Base-by-base conservation (phyloP, 495 filamentous ascomycete genomes). In the Lasiosphaeriaceae sp. region DNA sequence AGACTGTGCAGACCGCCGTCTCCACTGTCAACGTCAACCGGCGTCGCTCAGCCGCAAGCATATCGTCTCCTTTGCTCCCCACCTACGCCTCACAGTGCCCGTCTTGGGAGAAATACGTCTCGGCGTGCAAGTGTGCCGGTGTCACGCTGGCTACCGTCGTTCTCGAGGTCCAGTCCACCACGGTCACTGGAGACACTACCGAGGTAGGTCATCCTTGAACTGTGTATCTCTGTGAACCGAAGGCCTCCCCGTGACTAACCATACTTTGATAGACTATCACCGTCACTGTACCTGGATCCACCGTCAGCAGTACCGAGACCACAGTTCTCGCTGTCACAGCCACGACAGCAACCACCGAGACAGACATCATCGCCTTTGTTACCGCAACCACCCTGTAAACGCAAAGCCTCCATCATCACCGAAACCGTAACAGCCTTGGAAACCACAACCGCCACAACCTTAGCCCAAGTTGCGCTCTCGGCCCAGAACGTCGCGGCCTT, bases 41-140 rank as follows among this genome's bases (percentile, higher is more conserved):
- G 47, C 47, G 47, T 23, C 23, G 47, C 31, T 23, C n/a, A 4
- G 24, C 24, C 2, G 47, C 26, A 8, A 50, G 23, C 14, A 16
- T n/a, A 20, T 48, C 24, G 5, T 23, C 23, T 1, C 23, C 26
- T n/a, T n/a, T 49, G n/a, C n/a, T n/a, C 21, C 54, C 54, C 19
- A 37, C 17, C 23, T 49, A 39, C 17, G 22, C 44, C 14, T 47
- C 47, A 23, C 24, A 48, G 17, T 56, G 54, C 29, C 54, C 54
- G 45, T 56, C 54, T 11, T 56, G 46, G 29, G 45, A 56, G 24
- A 56, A 56, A 44, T 56, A 56, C 45, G 47, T 39, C 24, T 56
- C 54, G 54, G 54, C 54, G 3, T 56, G 54, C 54, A 48, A 56
- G 31, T 56, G 47, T 34, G 35, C 16, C 46, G 54, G 47, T 37